Conservation (phyloP, 2,329 filamentous ascomycete genomes). For the Colletotrichum sp. region DNA sequence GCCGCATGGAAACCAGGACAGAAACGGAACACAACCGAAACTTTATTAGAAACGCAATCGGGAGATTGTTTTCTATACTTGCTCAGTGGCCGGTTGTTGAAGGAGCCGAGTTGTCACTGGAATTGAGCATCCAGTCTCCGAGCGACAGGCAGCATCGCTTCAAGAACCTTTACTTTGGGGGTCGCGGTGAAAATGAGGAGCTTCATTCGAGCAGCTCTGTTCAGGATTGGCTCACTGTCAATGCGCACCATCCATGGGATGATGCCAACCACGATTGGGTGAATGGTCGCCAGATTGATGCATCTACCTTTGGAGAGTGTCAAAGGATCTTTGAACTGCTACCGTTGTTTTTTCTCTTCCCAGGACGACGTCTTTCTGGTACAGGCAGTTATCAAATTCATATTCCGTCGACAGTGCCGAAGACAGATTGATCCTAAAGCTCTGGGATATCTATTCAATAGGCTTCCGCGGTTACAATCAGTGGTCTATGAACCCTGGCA, state of each 20-base stretch:
- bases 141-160: slow-evolving; percentile 41
- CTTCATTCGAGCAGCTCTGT: not conserved
- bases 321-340: slow-evolving; percentile 27
- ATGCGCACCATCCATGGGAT: slow-evolving; percentile 16
- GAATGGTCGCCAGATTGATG: slow-evolving; percentile 27
- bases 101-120: slow-evolving; percentile 30
- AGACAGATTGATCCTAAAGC: slow-evolving; percentile 25
- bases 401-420: slow-evolving; percentile 39
- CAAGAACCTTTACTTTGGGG: slow-evolving; percentile 30
- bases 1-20: not conserved
- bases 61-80: slow-evolving; percentile 35
- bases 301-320: slow-evolving; percentile 28
- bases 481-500: slow-evolving; percentile 39
- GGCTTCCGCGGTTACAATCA: slow-evolving; percentile 31
- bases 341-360: slow-evolving; percentile 3
- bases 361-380: slow-evolving; percentile 26
- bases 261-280: slow-evolving; percentile 35
- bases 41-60: slow-evolving; percentile 23
- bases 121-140: slow-evolving; percentile 37
- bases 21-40: not conserved
- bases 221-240: not conserved
- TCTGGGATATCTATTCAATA: slow-evolving; percentile 25
- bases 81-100: slow-evolving; percentile 27
- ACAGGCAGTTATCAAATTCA: slow-evolving; percentile 31
- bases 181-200: slow-evolving; percentile 16